Evolutionary conservation across 2,329 filamentous ascomycete species (phyloP).

Genomic region (Cladosporium velox): DNA sequence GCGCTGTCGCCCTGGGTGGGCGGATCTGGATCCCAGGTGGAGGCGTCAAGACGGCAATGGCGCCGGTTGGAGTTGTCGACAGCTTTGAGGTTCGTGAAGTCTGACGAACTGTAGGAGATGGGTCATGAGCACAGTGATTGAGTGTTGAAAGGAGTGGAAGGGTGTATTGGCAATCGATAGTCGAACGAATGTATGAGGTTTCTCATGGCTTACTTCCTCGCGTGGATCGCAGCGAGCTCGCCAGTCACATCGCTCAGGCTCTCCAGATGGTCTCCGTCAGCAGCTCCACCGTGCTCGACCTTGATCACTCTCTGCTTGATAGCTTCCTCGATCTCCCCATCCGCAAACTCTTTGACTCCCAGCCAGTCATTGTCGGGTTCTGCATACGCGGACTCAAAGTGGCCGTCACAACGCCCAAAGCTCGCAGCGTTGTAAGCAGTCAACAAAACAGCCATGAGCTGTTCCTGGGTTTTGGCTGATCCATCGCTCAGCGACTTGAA

Average conservation of each 20-base stretch:
- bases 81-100: background rate
- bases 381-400: background rate
- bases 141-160: background rate
- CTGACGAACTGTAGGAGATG: background rate
- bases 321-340: background rate
- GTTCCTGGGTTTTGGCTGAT: background rate
- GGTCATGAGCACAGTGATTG: background rate
- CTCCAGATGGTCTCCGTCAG: background rate
- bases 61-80: background rate
- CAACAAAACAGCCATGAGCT: background rate
- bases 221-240: background rate
- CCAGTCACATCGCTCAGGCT: background rate
- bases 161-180: background rate
- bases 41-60: background rate
- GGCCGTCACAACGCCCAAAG: background rate
- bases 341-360: background rate
- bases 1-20: background rate
- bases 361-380: background rate
- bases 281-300: too few species aligned
- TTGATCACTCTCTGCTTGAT: background rate
- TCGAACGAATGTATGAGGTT: background rate
- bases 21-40: background rate
- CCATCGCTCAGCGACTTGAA: background rate
- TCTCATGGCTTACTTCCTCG: background rate
- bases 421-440: conserved; percentile 4